phyloP scores from a whole-genome alignment of 768 basidiomycete species.

The Russula sp. region DNA sequence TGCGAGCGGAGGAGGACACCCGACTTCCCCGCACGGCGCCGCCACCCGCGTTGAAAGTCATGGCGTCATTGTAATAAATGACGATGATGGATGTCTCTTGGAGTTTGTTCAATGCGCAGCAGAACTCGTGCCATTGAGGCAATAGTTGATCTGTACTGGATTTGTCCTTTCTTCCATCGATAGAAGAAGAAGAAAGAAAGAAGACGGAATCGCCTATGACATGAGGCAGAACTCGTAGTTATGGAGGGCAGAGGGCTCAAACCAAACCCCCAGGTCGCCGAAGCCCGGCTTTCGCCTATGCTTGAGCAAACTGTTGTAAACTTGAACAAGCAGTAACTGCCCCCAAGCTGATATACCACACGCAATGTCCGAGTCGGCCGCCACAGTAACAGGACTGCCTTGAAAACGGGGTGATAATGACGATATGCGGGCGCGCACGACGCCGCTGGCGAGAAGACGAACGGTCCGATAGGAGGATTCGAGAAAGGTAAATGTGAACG shows the following conservation, averaged over 20 bases:
- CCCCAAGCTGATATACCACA: too few relatives aligned
- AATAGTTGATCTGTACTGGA: neutral
- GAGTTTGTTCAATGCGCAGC: neutral
- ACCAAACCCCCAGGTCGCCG: too few relatives aligned
- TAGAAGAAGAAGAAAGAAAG: too few relatives aligned
- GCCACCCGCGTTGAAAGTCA: neutral
- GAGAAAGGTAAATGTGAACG: neutral
- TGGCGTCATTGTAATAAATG: neutral
- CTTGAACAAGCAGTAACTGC: too few relatives aligned
- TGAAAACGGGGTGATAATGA: neutral
- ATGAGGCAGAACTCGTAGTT: conserved; percentile 6
- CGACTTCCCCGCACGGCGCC: neutral
- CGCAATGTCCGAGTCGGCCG: too few relatives aligned
- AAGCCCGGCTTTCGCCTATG: neutral
- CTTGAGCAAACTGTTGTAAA: neutral
- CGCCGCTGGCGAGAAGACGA: neutral
- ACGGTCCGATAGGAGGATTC: neutral
- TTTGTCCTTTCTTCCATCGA: conserved; percentile 5
- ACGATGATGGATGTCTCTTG: neutral
- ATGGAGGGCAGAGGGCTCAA: neutral
- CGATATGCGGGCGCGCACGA: neutral
- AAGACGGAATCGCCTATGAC: conserved; percentile 7
- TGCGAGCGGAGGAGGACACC: neutral
- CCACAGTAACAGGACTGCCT: neutral
- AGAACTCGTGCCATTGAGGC: neutral